phyloP scores from a whole-genome alignment of 805 yeast species.

The Metschnikowia kunwiensis region DNA sequence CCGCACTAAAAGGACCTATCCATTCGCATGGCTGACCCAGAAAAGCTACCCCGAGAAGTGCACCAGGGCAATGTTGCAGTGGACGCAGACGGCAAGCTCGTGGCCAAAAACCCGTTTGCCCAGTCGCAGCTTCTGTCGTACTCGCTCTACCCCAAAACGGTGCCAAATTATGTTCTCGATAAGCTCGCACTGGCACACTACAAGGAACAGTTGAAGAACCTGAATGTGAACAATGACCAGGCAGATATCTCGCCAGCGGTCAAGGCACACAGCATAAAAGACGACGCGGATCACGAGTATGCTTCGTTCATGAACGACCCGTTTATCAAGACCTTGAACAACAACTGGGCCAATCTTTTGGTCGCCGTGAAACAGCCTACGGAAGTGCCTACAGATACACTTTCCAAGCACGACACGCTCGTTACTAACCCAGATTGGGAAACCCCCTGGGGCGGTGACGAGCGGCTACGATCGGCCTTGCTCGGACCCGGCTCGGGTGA shows the following conservation, averaged over 20 bases:
- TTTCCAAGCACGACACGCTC: conserved; percentile 25
- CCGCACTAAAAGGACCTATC: no score
- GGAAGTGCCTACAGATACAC: conserved; percentile 30
- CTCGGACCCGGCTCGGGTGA: conserved; percentile 35
- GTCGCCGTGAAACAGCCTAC: conserved; percentile 45
- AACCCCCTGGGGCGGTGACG: conserved; percentile 70
- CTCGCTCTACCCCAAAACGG: conserved; percentile 34
- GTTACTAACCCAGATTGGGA: conserved; percentile 41
- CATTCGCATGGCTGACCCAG: conserved; percentile 9
- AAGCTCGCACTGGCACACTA: conserved; percentile 44
- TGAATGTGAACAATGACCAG: conserved; percentile 25
- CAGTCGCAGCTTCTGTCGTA: conserved; percentile 30
- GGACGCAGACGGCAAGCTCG: conserved; percentile 12
- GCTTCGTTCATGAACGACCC: conserved; percentile 38
- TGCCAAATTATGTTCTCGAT: conserved; percentile 67
- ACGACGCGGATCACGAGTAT: conserved; percentile 31
- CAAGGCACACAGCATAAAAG: conserved; percentile 10
- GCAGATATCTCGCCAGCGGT: conserved; percentile 11
- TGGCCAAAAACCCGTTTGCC: conserved; percentile 25
- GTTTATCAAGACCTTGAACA: conserved; percentile 37
- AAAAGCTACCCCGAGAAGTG: conserved; percentile 7
- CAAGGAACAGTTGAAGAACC: conserved; percentile 34
- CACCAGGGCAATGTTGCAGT: conserved; percentile 8
- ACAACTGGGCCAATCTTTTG: conserved; percentile 53
- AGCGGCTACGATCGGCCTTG: conserved; percentile 54